A percentile compares a stretch with the other conserved stretches of the same genome.
Evolutionary conservation across 805 yeast genomes (phyloP).

Genomic region (Saccharomycopsis sp.): DNA sequence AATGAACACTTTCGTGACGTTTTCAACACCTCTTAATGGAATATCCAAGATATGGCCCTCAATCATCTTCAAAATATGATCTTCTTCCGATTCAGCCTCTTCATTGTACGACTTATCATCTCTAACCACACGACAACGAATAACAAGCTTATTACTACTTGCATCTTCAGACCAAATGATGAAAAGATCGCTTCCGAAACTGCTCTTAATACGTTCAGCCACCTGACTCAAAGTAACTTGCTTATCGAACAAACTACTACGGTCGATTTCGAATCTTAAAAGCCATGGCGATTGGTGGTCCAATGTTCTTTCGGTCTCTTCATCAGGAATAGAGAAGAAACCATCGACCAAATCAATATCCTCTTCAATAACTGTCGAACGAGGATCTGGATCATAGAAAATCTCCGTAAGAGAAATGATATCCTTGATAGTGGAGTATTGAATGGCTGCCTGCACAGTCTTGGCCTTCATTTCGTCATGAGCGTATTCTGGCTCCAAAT

Average conservation of each 20-base stretch:
- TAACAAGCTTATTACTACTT: constrained; percentile 90
- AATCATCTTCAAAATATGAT: constrained; percentile 88
- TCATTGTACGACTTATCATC: constrained; percentile 91
- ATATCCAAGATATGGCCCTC: constrained; percentile 96
- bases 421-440: constrained; percentile 89
- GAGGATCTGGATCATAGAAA: constrained; percentile 96
- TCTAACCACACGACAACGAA: constrained; percentile 97
- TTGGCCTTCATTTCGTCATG: constrained; percentile 91
- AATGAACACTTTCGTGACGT: constrained; percentile 78
- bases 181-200: constrained; percentile 90
- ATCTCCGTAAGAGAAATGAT: constrained; percentile 97
- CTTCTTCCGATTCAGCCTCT: constrained; percentile 94
- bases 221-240: constrained; percentile 98
- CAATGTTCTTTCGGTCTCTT: constrained; percentile 87
- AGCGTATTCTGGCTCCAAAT: constrained; percentile 72
- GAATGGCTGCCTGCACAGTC: constrained; percentile 92
- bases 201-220: constrained; percentile 88
- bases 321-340: constrained; percentile 96
- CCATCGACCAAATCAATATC: constrained; percentile 97
- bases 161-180: constrained; percentile 97
- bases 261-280: constrained; percentile 90
- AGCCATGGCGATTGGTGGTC: constrained; percentile 98
- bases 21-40: constrained; percentile 91
- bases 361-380: constrained; percentile 91
- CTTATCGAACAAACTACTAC: constrained; percentile 98